These are phyloP conservation scores for Posidonia australis DNA, from an alignment of 106 monocot genomes.

Conservation along the genomic window DNA sequence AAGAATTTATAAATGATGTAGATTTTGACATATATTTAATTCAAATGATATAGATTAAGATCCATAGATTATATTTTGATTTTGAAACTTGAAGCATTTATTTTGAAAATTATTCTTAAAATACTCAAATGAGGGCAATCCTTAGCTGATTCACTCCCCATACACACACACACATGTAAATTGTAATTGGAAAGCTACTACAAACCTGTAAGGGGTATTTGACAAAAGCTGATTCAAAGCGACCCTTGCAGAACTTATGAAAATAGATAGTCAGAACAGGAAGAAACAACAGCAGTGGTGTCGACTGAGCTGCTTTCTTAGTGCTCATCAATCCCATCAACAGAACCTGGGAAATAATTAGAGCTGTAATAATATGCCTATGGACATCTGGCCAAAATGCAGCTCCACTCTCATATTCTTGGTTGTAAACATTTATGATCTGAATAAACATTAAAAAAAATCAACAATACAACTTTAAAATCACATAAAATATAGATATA, in stretches of 20 bases:
- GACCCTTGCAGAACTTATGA: constrained; percentile 53
- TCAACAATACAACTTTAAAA: background rate
- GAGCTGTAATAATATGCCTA: constrained; percentile 37
- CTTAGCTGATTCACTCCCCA: background rate
- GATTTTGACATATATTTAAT: too few relatives aligned
- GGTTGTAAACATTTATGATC: constrained; percentile 80
- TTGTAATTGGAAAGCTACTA: background rate
- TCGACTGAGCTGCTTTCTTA: constrained; percentile 43
- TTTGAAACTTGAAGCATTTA: too few relatives aligned
- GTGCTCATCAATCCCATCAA: constrained; percentile 61
- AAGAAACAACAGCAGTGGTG: constrained; percentile 57
- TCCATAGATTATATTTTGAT: too few relatives aligned
- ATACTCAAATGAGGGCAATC: too few relatives aligned
- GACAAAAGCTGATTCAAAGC: constrained; percentile 58
- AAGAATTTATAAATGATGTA: too few relatives aligned
- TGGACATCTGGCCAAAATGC: constrained; percentile 78
- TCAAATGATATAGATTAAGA: too few relatives aligned
- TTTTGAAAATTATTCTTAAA: too few relatives aligned
- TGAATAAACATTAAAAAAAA: constrained; percentile 3
- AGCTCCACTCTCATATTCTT: constrained; percentile 72
- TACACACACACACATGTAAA: background rate
- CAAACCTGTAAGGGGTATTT: constrained; percentile 65
- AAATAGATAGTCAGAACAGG: constrained; percentile 63
- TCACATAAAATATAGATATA: background rate
- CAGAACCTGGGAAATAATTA: constrained; percentile 59